These are phyloP conservation scores for Scheffersomyces parashehatae DNA, from an alignment of 1,139 yeast species.

Conservation along the genomic window DNA sequence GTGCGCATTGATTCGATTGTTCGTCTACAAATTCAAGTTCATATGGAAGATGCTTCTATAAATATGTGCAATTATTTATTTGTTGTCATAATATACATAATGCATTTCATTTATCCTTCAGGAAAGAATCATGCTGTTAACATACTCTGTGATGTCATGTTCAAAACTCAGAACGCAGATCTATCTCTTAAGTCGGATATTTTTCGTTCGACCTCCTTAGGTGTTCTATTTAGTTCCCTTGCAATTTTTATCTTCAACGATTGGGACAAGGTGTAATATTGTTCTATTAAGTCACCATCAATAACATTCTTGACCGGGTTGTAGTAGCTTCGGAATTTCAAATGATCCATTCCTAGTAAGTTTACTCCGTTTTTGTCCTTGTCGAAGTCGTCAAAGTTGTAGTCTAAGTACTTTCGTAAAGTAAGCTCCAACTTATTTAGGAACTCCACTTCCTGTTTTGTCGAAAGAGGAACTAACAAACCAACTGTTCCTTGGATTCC, in stretches of 20 bases:
- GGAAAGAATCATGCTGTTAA: no score
- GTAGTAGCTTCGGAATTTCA: constrained; percentile 73
- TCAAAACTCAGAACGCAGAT: constrained; percentile 28
- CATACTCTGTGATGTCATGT: no score
- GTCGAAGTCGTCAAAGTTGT: constrained; percentile 33
- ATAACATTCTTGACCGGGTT: constrained; percentile 73
- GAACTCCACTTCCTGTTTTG: constrained; percentile 62
- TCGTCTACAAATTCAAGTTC: no score
- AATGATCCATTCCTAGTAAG: constrained; percentile 65
- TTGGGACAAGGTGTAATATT: constrained; percentile 39
- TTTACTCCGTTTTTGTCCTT: constrained; percentile 18
- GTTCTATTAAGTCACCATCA: constrained; percentile 87
- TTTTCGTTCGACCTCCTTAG: constrained; percentile 60
- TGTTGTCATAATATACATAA: no score
- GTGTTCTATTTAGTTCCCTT: constrained; percentile 52
- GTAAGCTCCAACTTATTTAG: constrained; percentile 55
- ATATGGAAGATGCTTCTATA: no score
- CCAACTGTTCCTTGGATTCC: constrained; percentile 87
- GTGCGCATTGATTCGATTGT: no score
- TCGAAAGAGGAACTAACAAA: constrained; percentile 63
- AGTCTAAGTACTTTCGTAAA: constrained; percentile 38
- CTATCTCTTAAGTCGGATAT: constrained; percentile 60
- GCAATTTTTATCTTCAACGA: constrained; percentile 51
- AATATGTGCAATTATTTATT: no score
- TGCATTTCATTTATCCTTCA: no score